A percentile compares a stretch with the other conserved stretches of the same genome.
Evolutionary conservation across 345 rosid genomes (phyloP).

Genomic region (Viola odorata): DNA sequence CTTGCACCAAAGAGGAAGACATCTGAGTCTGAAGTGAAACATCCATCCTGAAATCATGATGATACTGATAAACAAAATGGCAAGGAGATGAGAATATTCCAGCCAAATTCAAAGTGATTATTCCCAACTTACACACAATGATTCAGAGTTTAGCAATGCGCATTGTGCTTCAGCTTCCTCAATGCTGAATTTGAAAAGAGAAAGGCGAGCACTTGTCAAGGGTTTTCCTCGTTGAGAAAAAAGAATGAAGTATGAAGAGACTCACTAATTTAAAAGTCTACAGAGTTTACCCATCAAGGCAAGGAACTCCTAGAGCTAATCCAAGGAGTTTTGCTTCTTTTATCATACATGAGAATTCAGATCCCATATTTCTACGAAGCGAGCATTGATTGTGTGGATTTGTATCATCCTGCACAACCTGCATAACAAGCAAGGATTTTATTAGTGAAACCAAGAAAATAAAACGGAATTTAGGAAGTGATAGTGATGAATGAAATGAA

Average conservation of each 20-base stretch:
- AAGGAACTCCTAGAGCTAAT: conserved; percentile 74
- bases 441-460: not conserved
- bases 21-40: conserved; percentile 91
- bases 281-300: conserved; percentile 72
- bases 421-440: no score
- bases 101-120: conserved; percentile 7
- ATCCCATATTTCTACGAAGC: conserved; percentile 78
- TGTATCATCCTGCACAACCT: conserved; percentile 47
- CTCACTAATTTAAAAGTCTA: no score
- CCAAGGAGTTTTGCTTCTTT: conserved; percentile 82
- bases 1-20: conserved; percentile 89
- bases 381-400: conserved; percentile 43
- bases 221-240: not conserved
- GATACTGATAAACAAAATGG: conserved; percentile 1
- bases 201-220: conserved; percentile 3
- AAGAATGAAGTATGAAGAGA: not conserved
- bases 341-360: conserved; percentile 81
- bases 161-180: conserved; percentile 99
- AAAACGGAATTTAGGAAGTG: not conserved
- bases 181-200: conserved; percentile 37
- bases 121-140: conserved; percentile 63
- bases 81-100: conserved; percentile 2
- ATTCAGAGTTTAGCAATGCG: conserved; percentile 71
- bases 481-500: no score
- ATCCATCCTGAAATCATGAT: conserved; percentile 66